Evolutionary conservation across 768 basidiomycete genomes (phyloP), one percentile per base, ranked within the genome.

Genomic region (Lentinus tigrinus): DNA sequence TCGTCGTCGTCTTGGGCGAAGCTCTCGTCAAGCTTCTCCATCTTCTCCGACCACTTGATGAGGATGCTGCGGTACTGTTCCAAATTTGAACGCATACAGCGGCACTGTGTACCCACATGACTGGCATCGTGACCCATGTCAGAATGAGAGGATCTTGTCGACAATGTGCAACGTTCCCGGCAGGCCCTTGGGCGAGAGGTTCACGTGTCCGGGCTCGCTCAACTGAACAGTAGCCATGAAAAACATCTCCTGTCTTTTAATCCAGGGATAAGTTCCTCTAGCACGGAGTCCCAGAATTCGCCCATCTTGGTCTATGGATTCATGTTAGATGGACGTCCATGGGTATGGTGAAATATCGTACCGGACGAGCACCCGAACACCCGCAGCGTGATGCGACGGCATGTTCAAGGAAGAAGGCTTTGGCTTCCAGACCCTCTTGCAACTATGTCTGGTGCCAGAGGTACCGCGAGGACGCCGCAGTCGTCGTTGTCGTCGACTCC

Each of bases 291-390:
- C 60, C 78, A 81, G 64, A 77, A 81, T 53, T 82, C 74, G 44
- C 36, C 50, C 26, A 31, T 31, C 1, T 31, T 3, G 31, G 31
- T 31, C 31, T 31, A 11, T 31, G 31, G 31, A 31, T n/a, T n/a
- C 31, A 31, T 11, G 6, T 11, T 31, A 11, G 31, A 31, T 31
- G 31, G 31, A 31, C 7, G 31, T 31, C 31, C 6, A 11, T 31
- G n/a, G n/a, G n/a, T n/a, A n/a, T n/a, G n/a, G n/a, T n/a, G n/a
- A n/a, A n/a, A n/a, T n/a, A n/a, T n/a, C n/a, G n/a, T n/a, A n/a
- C n/a, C n/a, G n/a, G n/a, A n/a, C n/a, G n/a, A n/a, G n/a, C n/a
- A 81, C 80, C 68, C 91, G 88, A 0, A 89, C 88, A 13, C 88
- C 83, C 8, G 85, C 77, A 3, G 85, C 82, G 65, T 89, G 82